These are phyloP conservation scores for Phycomyces blakesleeanus DNA, from an alignment of 192 early-diverging fungal species.

Conservation along the genomic window DNA sequence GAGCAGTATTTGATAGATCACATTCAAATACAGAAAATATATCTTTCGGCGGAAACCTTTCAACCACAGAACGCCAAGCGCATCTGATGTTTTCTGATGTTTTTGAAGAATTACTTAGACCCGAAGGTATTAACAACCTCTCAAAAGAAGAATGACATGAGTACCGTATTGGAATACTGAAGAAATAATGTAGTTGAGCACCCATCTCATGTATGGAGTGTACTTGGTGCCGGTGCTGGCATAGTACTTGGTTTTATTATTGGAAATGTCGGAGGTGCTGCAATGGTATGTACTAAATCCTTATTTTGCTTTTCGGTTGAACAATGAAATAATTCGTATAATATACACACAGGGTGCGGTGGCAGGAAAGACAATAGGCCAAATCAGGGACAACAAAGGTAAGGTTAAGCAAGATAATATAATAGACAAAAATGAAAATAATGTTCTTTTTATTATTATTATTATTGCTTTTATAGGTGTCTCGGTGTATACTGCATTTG, in stretches of 20 bases:
- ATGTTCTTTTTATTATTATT: too few species aligned
- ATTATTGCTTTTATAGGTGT: constrained; percentile 6
- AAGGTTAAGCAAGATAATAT: too few species aligned
- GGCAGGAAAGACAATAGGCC: too few species aligned
- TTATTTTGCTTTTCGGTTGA: too few species aligned
- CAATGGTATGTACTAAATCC: constrained; percentile 20
- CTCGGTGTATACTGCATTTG: constrained; percentile 23
- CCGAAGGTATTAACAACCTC: constrained; percentile 19
- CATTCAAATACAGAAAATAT: not conserved
- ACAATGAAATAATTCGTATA: too few species aligned
- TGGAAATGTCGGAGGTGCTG: constrained; percentile 25
- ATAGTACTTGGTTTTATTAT: constrained; percentile 33
- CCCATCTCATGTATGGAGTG: constrained; percentile 26
- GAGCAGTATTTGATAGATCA: constrained; percentile 26
- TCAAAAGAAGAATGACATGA: not conserved
- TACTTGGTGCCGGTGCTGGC: constrained; percentile 29
- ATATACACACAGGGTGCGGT: too few species aligned
- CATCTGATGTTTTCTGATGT: constrained; percentile 30
- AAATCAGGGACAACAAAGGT: too few species aligned
- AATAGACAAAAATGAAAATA: too few species aligned
- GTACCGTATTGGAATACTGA: too few species aligned
- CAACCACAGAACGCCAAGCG: constrained; percentile 12
- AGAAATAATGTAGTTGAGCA: constrained; percentile 16
- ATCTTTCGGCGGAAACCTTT: not conserved
- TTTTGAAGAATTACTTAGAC: constrained; percentile 32